phyloP scores from a whole-genome alignment of 2,329 filamentous ascomycete genomes.

The Arthrobotrys musiformis region DNA sequence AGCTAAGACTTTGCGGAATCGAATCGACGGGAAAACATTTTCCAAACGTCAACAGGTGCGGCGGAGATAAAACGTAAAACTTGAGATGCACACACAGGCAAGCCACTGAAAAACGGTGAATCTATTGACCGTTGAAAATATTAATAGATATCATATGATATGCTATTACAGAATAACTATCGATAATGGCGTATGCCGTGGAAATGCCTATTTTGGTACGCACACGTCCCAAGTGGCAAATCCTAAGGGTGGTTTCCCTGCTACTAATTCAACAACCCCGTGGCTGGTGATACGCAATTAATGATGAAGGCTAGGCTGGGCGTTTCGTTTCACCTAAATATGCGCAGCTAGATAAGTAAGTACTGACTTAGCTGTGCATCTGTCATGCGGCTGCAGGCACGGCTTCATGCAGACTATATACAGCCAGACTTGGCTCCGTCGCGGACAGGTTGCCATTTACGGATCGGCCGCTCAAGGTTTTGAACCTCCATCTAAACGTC shows the following conservation, averaged over 20 bases:
- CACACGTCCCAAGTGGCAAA: not conserved
- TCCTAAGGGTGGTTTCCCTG: not conserved
- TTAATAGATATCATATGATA: not conserved
- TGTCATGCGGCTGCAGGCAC: not conserved
- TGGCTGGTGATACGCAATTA: conserved; percentile 15
- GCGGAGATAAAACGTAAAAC: not conserved
- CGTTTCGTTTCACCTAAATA: conserved; percentile 13
- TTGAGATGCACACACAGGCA: too few relatives aligned
- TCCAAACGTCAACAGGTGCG: not conserved
- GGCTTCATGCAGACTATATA: not conserved
- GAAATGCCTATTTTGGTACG: not conserved
- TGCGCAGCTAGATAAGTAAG: not conserved
- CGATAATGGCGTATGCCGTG: not conserved
- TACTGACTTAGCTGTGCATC: not conserved
- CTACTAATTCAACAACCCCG: too few relatives aligned
- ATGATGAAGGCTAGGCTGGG: too few relatives aligned
- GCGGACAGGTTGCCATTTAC: too few relatives aligned
- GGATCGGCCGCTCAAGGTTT: too few relatives aligned
- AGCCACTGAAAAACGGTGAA: too few relatives aligned
- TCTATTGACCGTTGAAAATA: not conserved
- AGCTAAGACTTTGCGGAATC: too few relatives aligned
- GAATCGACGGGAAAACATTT: too few relatives aligned
- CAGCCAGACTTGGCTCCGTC: too few relatives aligned
- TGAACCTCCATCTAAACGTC: too few relatives aligned
- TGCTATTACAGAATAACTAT: conserved; percentile 7